Conservation (phyloP, 2,329 filamentous ascomycete genomes). For the Capronia epimyces region DNA sequence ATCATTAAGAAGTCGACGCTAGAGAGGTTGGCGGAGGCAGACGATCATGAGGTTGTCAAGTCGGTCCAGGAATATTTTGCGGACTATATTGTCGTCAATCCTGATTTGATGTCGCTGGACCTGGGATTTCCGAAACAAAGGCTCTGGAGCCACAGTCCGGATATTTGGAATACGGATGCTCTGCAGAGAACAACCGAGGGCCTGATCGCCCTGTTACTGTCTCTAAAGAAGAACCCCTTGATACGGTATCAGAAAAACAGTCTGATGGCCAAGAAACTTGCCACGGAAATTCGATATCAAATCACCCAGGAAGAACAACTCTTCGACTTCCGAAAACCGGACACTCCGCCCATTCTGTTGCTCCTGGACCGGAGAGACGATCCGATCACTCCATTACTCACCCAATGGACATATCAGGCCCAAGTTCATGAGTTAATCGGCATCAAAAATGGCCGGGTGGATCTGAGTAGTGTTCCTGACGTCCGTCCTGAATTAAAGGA, state of each 20-base stretch:
- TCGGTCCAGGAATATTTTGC: slow-evolving; percentile 93
- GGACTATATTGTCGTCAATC: slow-evolving; percentile 91
- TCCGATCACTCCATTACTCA: slow-evolving; percentile 86
- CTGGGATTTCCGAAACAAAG: slow-evolving; percentile 66
- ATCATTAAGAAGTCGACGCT: slow-evolving; percentile 94
- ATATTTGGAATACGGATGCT: slow-evolving; percentile 85
- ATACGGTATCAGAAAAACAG: slow-evolving; percentile 93
- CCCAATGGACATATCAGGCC: slow-evolving; percentile 99
- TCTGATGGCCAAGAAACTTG: slow-evolving; percentile 81
- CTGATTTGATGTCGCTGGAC: slow-evolving; percentile 80
- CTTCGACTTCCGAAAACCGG: slow-evolving; percentile 91
- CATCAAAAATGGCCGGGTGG: slow-evolving; percentile 90
- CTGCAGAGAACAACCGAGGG: slow-evolving; percentile 84
- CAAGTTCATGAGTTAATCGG: slow-evolving; percentile 97
- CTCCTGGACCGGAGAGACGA: slow-evolving; percentile 89
- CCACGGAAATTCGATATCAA: slow-evolving; percentile 83
- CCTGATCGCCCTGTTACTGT: slow-evolving; percentile 72
- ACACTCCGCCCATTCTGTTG: slow-evolving; percentile 88
- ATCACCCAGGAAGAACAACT: slow-evolving; percentile 94
- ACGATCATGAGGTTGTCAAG: slow-evolving; percentile 95
- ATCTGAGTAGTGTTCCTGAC: slow-evolving; percentile 76
- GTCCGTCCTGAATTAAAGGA: slow-evolving; percentile 82
- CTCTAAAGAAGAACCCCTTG: slow-evolving; percentile 92
- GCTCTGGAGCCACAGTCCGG: slow-evolving; percentile 75
- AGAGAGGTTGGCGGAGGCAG: slow-evolving; percentile 88